Base-by-base conservation (phyloP, 257 asterid genomes). In the Solanum chmielewskii region DNA sequence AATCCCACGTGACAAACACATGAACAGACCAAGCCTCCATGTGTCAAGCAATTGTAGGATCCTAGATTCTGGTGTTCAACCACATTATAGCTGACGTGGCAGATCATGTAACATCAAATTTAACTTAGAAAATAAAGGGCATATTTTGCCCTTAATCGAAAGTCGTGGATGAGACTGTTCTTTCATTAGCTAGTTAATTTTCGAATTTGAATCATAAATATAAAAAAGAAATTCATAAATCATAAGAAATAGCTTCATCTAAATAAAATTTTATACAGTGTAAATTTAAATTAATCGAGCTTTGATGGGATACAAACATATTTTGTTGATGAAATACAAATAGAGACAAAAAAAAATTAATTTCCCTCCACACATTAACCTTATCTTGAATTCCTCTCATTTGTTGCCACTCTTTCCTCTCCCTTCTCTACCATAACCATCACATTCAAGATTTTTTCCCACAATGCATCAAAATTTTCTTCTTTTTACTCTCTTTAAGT, bases 341-440 rank as follows among this genome's bases (percentile, higher is more conserved):
- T 41, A 83, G 44, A 80, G 88, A 87, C 71, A 83, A 44, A 44
- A 41, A 41, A 70, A 23, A 83, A 70, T 89, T 86, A 49, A 89
- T 62, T 91, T 93, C 91, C 93, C 94, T 92, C 99, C 99, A 96
- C 99, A 91, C 92, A 90, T 77, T 93, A 89, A 25, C 97, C 99
- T 94, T 96, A 95, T 95, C 98, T 91, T 89, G 45, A 45, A 81
- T 29, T 49, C 15, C 66, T 27, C 66, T 49, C 44, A 5, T 83
- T 29, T 62, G 59, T 42, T 85, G 87, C 85, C 87, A 82, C 86
- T 80, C 77, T 86, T 86, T 87, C 87, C 91, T 11, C 14, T 62
- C 86, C 69, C 90, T 88, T 83, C 85, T 86, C 86, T 6, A 88
- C 86, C 87, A 86, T 90, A 75, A 78, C 84, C 90, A 85, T 86